Evolutionary conservation across 768 basidiomycete genomes (phyloP).

Genomic region (Butyriboletus loyo): DNA sequence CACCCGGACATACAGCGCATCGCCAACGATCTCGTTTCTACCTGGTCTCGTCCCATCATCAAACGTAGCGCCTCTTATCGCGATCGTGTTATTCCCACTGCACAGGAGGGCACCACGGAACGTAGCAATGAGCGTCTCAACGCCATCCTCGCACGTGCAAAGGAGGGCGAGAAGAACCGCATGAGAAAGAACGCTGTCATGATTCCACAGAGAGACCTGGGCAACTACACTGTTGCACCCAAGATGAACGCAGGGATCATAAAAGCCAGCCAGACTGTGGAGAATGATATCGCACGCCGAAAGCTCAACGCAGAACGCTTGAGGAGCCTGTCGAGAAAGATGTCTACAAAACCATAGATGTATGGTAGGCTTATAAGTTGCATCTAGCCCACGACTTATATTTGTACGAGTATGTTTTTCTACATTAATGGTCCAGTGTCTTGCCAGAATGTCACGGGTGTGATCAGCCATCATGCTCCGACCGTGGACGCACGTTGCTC

Average conservation of each 20-base stretch:
- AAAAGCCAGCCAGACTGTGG: constrained; percentile 57
- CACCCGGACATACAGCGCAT: constrained; percentile 75
- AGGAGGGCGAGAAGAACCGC: constrained; percentile 63
- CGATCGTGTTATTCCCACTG: constrained; percentile 65
- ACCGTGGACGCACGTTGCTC: neutral
- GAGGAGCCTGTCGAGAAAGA: constrained; percentile 55
- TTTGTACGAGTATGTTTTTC: constrained; percentile 5
- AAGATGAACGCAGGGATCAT: constrained; percentile 50
- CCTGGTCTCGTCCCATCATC: constrained; percentile 90
- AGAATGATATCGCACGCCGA: constrained; percentile 70
- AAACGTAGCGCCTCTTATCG: constrained; percentile 83
- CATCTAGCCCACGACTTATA: neutral
- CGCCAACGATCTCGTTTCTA: constrained; percentile 79
- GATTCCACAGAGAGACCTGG: constrained; percentile 75
- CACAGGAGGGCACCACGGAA: constrained; percentile 39
- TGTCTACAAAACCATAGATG: constrained; percentile 29
- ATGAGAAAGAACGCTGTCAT: constrained; percentile 77
- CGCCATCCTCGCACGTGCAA: constrained; percentile 65
- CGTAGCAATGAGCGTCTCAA: constrained; percentile 55
- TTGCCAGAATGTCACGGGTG: neutral
- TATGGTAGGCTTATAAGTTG: neutral
- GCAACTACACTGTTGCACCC: constrained; percentile 80
- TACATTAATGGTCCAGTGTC: neutral
- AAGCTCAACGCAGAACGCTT: constrained; percentile 73
- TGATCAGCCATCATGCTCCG: neutral